phyloP scores from a whole-genome alignment of 352 stramenopile species.

The Pythium pectinolyticum region DNA sequence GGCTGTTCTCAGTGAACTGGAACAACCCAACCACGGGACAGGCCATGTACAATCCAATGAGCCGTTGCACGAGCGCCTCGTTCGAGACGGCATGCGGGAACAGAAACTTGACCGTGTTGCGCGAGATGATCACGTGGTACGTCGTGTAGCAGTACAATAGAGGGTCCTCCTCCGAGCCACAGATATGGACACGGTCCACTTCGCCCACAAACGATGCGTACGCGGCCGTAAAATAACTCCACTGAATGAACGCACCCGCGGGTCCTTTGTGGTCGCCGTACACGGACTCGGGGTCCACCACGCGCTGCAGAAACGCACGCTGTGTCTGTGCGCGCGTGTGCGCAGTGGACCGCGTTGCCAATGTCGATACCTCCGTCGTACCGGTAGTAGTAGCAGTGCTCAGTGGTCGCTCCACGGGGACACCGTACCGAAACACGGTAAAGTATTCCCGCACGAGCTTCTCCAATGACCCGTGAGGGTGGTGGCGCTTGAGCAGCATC shows the following conservation, averaged over 20 bases:
- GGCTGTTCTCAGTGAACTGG: constrained; percentile 23
- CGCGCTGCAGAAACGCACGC: constrained; percentile 21
- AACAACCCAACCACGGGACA: constrained; percentile 24
- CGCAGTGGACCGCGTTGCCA: not conserved
- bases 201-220: constrained; percentile 32
- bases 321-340: constrained; percentile 22
- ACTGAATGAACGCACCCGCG: constrained; percentile 14
- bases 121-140: constrained; percentile 28
- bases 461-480: constrained; percentile 30
- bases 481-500: constrained; percentile 29
- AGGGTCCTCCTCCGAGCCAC: constrained; percentile 29
- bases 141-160: constrained; percentile 31
- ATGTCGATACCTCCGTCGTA: not conserved
- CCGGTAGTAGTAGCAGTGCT: no score
- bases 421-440: constrained; percentile 28
- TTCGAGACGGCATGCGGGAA: constrained; percentile 31
- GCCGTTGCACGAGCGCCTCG: constrained; percentile 23
- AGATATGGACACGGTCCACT: constrained; percentile 25
- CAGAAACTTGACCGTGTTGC: constrained; percentile 33
- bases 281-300: constrained; percentile 21
- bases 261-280: constrained; percentile 32
- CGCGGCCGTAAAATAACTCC: constrained; percentile 30
- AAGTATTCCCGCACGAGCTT: constrained; percentile 33
- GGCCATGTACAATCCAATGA: constrained; percentile 29
- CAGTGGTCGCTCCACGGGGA: constrained; percentile 24